phyloP scores from a whole-genome alignment of 192 early-diverging fungal genomes.

The Kappamyces sp. region DNA sequence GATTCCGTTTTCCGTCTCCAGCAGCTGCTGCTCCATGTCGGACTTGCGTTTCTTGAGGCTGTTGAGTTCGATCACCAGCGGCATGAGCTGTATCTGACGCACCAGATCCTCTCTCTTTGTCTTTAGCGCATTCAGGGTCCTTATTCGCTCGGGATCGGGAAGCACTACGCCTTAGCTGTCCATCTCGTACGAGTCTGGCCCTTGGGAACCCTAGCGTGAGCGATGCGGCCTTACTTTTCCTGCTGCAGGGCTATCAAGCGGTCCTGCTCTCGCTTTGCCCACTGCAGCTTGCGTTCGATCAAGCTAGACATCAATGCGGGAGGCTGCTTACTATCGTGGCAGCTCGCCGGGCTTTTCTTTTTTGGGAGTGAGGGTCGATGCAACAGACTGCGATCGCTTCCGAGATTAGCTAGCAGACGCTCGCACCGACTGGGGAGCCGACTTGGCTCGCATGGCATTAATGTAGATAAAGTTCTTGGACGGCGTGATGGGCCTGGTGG shows the following conservation, averaged over 20 bases:
- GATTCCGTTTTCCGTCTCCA: slow-evolving; percentile 40
- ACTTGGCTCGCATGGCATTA: slow-evolving; percentile 32
- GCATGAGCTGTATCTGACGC: slow-evolving; percentile 31
- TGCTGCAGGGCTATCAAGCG: slow-evolving; percentile 31
- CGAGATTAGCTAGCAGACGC: not conserved
- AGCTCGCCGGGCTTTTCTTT: slow-evolving; percentile 36
- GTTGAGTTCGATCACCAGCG: slow-evolving; percentile 37
- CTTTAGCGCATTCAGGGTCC: slow-evolving; percentile 31
- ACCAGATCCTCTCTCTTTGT: slow-evolving; percentile 33
- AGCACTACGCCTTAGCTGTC: slow-evolving; percentile 18
- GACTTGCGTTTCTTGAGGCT: slow-evolving; percentile 31
- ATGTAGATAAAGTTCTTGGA: slow-evolving; percentile 40
- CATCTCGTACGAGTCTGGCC: not conserved
- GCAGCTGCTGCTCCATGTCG: slow-evolving; percentile 34
- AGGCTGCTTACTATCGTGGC: slow-evolving; percentile 42
- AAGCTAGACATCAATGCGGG: slow-evolving; percentile 25
- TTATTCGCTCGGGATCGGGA: slow-evolving; percentile 38
- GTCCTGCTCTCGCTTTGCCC: slow-evolving; percentile 46
- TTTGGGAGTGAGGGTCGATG: slow-evolving; percentile 14
- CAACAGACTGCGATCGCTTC: slow-evolving; percentile 19
- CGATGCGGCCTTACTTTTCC: slow-evolving; percentile 26
- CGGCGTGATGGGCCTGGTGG: slow-evolving; percentile 3
- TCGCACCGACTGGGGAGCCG: slow-evolving; percentile 2
- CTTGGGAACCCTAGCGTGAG: slow-evolving; percentile 11
- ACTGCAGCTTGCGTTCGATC: slow-evolving; percentile 47